phyloP scores from a whole-genome alignment of 805 yeast species.

The Danielozyma ontarioensis region DNA sequence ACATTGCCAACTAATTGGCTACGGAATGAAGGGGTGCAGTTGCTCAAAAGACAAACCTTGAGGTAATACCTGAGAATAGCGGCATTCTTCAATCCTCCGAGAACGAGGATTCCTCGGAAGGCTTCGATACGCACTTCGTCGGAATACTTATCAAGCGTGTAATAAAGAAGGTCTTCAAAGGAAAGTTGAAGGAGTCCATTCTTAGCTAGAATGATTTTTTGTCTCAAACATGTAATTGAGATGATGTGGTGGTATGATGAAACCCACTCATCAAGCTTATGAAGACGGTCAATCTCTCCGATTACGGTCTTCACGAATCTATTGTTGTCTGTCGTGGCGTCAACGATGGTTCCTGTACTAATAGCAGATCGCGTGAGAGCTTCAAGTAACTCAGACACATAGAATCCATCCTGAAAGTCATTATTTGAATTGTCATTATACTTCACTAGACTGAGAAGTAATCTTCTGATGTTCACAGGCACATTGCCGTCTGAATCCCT shows the following conservation, averaged over 20 bases:
- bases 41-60: conserved; percentile 49
- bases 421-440: conserved; percentile 85
- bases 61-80: conserved; percentile 59
- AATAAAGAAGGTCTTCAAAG: conserved; percentile 50
- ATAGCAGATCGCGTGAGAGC: conserved; percentile 40
- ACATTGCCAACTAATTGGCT: conserved; percentile 45
- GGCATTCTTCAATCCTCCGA: conserved; percentile 74
- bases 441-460: conserved; percentile 65
- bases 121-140: conserved; percentile 61
- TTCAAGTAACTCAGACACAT: conserved; percentile 52
- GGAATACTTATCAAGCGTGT: conserved; percentile 43
- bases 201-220: conserved; percentile 55
- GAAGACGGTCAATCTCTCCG: conserved; percentile 67
- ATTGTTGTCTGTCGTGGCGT: conserved; percentile 4
- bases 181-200: conserved; percentile 48
- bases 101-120: conserved; percentile 58
- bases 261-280: conserved; percentile 79
- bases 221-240: conserved; percentile 51
- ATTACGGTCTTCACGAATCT: conserved; percentile 28
- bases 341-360: conserved; percentile 5
- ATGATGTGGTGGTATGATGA: conserved; percentile 64
- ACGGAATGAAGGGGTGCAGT: conserved; percentile 43
- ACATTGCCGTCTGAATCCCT: conserved; percentile 59
- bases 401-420: conserved; percentile 66
- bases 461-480: conserved; percentile 51